Conservation (phyloP, 2,329 filamentous ascomycete genomes). For the Ambrosiella xylebori region DNA sequence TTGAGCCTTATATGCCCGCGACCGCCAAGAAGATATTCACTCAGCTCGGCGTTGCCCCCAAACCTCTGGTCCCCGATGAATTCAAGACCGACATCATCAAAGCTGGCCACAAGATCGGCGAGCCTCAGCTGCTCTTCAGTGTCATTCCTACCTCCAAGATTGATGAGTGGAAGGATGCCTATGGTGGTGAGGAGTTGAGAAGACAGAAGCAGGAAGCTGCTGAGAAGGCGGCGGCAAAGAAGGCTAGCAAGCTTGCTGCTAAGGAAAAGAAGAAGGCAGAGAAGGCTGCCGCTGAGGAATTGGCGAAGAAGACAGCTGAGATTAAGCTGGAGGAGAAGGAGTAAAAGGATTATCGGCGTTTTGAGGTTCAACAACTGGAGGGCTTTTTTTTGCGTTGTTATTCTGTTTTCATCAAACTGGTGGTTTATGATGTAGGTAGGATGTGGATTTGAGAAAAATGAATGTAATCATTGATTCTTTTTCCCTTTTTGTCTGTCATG, state of each 20-base stretch:
- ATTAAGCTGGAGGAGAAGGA: slow-evolving; percentile 14
- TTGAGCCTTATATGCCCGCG: slow-evolving; percentile 73
- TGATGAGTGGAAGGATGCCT: slow-evolving; percentile 65
- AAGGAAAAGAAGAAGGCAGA: slow-evolving; percentile 29
- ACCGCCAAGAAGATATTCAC: slow-evolving; percentile 57
- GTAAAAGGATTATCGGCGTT: not conserved
- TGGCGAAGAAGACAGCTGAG: slow-evolving; percentile 13
- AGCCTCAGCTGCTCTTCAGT: slow-evolving; percentile 64
- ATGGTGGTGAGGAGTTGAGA: slow-evolving; percentile 46
- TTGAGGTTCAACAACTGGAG: not conserved
- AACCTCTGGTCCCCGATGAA: slow-evolving; percentile 41
- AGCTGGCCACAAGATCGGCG: slow-evolving; percentile 65
- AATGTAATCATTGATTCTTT: not conserved
- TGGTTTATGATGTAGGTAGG: not conserved
- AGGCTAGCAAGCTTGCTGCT: slow-evolving; percentile 31
- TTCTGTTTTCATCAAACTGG: not conserved
- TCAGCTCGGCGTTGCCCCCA: slow-evolving; percentile 48
- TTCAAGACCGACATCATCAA: slow-evolving; percentile 47
- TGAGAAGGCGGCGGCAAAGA: slow-evolving; percentile 33
- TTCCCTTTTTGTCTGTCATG: not conserved
- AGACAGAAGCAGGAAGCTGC: slow-evolving; percentile 48
- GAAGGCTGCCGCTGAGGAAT: slow-evolving; percentile 14
- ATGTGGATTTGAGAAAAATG: not conserved
- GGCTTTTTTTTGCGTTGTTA: not conserved
- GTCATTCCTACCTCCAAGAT: slow-evolving; percentile 68